Conservation (phyloP, 2,329 filamentous ascomycete species). For the Cadophora luteo-olivacea region DNA sequence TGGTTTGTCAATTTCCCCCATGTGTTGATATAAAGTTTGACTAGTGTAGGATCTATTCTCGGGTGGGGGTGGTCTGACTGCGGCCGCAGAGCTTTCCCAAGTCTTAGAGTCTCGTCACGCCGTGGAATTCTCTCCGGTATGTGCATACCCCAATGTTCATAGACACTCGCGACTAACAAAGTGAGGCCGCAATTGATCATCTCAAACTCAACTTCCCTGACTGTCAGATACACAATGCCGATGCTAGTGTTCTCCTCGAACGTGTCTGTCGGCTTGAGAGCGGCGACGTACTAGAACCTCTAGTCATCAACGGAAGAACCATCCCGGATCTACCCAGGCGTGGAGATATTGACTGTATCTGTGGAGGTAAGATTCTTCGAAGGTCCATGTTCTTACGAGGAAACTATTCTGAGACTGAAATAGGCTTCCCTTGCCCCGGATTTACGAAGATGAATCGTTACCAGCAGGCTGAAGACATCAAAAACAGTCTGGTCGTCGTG, state of each 20-base stretch:
- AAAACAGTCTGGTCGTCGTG: conserved; percentile 34
- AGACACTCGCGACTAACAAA: background rate
- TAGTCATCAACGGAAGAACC: background rate
- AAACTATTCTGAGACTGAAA: too few relatives aligned
- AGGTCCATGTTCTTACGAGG: too few relatives aligned
- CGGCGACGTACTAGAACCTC: background rate
- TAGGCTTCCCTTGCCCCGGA: conserved; percentile 13
- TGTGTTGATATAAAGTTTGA: too few relatives aligned
- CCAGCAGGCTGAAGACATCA: conserved; percentile 28
- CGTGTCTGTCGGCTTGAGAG: conserved; percentile 8
- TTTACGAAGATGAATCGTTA: conserved; percentile 28
- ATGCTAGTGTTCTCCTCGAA: conserved; percentile 20
- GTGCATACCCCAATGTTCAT: background rate
- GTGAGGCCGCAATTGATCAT: conserved; percentile 8
- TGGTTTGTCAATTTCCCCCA: conserved; percentile 1
- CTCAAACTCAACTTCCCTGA: too few relatives aligned
- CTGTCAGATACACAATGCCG: conserved; percentile 12
- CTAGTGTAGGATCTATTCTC: conserved; percentile 11
- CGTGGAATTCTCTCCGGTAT: conserved; percentile 10
- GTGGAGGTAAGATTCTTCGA: conserved; percentile 11
- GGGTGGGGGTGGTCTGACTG: conserved; percentile 27
- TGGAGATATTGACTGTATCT: conserved; percentile 31
- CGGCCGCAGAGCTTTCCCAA: conserved; percentile 18
- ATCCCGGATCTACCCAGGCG: conserved; percentile 23
- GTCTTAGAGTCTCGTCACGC: background rate